Percentiles rank a stretch among this genome's conserved stretches.
These are phyloP conservation scores for Gentiana straminea DNA, from an alignment of 257 asterid species.

Conservation along the genomic window DNA sequence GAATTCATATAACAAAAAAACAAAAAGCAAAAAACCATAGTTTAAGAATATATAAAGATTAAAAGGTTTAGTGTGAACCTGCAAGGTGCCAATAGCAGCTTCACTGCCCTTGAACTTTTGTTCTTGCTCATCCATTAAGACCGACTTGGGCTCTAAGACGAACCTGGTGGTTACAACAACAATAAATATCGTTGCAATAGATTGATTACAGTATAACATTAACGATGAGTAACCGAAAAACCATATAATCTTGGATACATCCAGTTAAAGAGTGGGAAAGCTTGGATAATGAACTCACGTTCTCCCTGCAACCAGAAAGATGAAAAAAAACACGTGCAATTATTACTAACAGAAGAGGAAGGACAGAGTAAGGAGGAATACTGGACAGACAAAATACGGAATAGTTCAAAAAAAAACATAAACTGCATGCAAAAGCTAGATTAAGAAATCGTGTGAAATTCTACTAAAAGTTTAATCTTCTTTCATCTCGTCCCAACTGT, in stretches of 20 bases:
- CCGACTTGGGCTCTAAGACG: conserved; percentile 68
- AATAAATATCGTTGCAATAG: conserved; percentile 1
- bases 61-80: conserved; percentile 32
- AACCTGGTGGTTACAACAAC: conserved; percentile 39
- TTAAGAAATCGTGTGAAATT: too few relatives aligned
- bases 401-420: background rate
- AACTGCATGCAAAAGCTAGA: too few relatives aligned
- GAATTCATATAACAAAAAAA: background rate
- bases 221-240: conserved; percentile 1
- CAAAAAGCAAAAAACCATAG: background rate
- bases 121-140: conserved; percentile 77
- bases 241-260: background rate
- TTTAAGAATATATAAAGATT: background rate
- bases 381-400: background rate
- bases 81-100: conserved; percentile 57
- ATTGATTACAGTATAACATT: background rate
- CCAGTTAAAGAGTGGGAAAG: background rate
- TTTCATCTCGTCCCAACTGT: too few relatives aligned
- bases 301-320: conserved; percentile 26
- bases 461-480: too few relatives aligned
- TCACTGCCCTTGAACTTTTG: conserved; percentile 78
- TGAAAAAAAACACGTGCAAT: background rate
- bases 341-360: background rate
- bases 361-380: background rate
- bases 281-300: conserved; percentile 24